Conservation (phyloP, 495 filamentous ascomycete genomes). For the Parmelia sp. region DNA sequence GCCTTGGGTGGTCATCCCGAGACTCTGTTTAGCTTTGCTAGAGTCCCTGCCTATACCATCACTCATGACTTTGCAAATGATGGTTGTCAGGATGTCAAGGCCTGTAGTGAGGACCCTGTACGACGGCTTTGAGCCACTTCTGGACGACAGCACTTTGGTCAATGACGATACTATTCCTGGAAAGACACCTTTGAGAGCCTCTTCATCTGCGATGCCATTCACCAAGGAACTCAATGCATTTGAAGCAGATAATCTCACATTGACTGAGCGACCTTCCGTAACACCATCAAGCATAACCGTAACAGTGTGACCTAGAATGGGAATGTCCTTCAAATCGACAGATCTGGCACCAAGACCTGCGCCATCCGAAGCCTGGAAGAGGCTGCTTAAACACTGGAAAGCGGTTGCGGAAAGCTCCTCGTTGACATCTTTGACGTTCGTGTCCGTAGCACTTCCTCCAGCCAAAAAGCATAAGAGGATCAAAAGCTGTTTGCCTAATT, state of each 20-base stretch:
- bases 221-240: constrained; percentile 58
- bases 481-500: constrained; percentile 75
- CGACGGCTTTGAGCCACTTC: constrained; percentile 55
- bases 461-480: constrained; percentile 77
- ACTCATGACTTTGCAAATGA: constrained; percentile 59
- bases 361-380: constrained; percentile 40
- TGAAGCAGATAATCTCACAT: constrained; percentile 62
- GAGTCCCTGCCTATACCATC: constrained; percentile 40
- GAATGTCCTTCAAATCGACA: constrained; percentile 56
- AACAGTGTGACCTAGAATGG: constrained; percentile 77
- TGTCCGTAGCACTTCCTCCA: constrained; percentile 56
- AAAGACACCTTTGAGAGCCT: constrained; percentile 73
- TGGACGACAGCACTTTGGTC: constrained; percentile 65
- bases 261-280: constrained; percentile 49
- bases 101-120: constrained; percentile 57
- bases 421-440: constrained; percentile 43
- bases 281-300: constrained; percentile 71
- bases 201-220: constrained; percentile 55
- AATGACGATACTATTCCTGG: constrained; percentile 83
- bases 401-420: constrained; percentile 64
- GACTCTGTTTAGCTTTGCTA: not conserved
- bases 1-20: not conserved
- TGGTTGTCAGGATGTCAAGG: constrained; percentile 51
- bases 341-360: constrained; percentile 27
- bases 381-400: constrained; percentile 48